Evolutionary conservation across 2,329 filamentous ascomycete genomes (phyloP).

Genomic region (Colletotrichum scovillei): DNA sequence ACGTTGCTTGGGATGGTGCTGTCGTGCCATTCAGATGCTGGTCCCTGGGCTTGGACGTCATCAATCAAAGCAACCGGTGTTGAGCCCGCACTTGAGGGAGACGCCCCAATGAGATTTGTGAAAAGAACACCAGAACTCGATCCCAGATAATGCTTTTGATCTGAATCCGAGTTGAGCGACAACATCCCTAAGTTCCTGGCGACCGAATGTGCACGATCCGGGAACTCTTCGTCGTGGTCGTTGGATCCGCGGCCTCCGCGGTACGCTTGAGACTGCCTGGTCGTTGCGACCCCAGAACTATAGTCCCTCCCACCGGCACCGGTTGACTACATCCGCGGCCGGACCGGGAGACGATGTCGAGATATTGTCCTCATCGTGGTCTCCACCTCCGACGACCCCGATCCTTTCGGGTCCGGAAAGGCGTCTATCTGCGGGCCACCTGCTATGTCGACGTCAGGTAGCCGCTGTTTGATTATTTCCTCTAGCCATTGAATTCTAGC

Average conservation of each 20-base stretch:
- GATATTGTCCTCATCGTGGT: constrained; percentile 31
- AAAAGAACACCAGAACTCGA: constrained; percentile 51
- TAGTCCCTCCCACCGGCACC: neutral
- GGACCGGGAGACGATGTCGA: constrained; percentile 16
- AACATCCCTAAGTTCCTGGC: constrained; percentile 49
- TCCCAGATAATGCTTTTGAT: constrained; percentile 50
- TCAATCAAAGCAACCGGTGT: constrained; percentile 15
- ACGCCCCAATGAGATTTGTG: constrained; percentile 41
- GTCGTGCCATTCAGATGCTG: constrained; percentile 26
- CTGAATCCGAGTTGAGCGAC: constrained; percentile 49
- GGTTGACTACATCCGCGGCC: constrained; percentile 1
- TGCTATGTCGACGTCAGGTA: constrained; percentile 44
- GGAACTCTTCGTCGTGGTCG: constrained; percentile 60
- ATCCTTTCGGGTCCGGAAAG: constrained; percentile 34
- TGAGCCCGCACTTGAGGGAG: constrained; percentile 27
- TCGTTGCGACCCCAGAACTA: neutral
- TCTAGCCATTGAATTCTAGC: constrained; percentile 49
- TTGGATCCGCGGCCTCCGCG: constrained; percentile 43
- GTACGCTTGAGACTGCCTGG: constrained; percentile 4
- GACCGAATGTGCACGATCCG: constrained; percentile 57
- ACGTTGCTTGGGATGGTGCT: neutral
- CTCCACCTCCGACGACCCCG: constrained; percentile 15
- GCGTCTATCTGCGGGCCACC: constrained; percentile 42
- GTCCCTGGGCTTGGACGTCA: constrained; percentile 27
- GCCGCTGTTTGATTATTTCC: constrained; percentile 41